Evolutionary conservation across 1,284 basidiomycete species (phyloP).

Genomic region (Sporisorium reilianum): DNA sequence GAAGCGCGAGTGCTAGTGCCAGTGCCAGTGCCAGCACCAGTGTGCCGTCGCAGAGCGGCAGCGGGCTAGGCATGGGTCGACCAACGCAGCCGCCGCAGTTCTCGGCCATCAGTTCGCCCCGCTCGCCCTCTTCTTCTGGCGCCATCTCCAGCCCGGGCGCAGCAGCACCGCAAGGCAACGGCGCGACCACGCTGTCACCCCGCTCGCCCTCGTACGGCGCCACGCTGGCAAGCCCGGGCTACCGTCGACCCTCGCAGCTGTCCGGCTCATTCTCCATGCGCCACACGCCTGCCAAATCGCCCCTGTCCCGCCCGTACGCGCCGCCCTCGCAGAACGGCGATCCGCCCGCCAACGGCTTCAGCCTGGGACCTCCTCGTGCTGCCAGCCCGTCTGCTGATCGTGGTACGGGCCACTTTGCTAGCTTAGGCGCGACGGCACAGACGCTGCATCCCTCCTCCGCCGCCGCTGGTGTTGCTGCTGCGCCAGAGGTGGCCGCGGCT

Average conservation of each 20-base stretch:
- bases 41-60: conserved; percentile 1
- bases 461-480: conserved; percentile 9
- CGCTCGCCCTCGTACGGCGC: conserved; percentile 46
- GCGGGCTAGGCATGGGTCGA: conserved; percentile 34
- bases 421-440: conserved; percentile 29
- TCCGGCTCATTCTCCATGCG: conserved; percentile 54
- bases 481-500: conserved; percentile 5
- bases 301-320: conserved; percentile 44
- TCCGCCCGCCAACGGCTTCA: conserved; percentile 35
- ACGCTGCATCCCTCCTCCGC: conserved; percentile 35
- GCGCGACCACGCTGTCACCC: conserved; percentile 14
- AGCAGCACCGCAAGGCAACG: conserved; percentile 5
- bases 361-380: conserved; percentile 41
- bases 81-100: conserved; percentile 25
- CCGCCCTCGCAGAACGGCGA: conserved; percentile 22
- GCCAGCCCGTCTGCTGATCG: conserved; percentile 32
- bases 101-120: conserved; percentile 24
- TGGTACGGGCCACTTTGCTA: conserved; percentile 15
- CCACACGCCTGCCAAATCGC: conserved; percentile 50
- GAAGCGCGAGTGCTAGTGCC: not conserved
- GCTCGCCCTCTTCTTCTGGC: conserved; percentile 29
- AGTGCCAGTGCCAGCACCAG: not conserved
- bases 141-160: conserved; percentile 5
- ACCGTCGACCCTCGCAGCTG: conserved; percentile 43
- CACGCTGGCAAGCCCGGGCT: conserved; percentile 28